Evolutionary conservation across 768 basidiomycete species (phyloP).

Genomic region (Trametes cinnabarina): DNA sequence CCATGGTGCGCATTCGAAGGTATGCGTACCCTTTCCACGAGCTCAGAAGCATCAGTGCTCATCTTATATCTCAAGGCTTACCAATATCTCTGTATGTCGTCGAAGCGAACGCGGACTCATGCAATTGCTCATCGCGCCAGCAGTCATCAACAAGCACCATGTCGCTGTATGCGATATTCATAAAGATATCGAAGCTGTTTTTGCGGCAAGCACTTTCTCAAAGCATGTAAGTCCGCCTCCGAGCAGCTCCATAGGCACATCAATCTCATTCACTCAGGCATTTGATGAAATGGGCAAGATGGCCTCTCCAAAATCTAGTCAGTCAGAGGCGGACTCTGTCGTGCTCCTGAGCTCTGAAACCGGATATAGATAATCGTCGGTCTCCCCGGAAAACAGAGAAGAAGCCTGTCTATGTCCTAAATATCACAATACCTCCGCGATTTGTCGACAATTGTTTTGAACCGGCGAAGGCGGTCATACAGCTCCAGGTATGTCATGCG

Average conservation of each 20-base stretch:
- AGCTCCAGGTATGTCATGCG: conserved; percentile 55
- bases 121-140: background rate
- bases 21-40: conserved; percentile 21
- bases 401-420: conserved; percentile 80
- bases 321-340: conserved; percentile 16
- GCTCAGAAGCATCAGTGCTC: too few species aligned
- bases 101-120: too few species aligned
- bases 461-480: conserved; percentile 68
- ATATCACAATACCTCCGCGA: conserved; percentile 62
- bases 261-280: conserved; percentile 46
- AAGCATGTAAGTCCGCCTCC: conserved; percentile 53
- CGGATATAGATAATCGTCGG: conserved; percentile 50
- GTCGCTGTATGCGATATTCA: conserved; percentile 66
- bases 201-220: conserved; percentile 68
- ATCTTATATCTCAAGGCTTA: conserved; percentile 49
- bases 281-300: conserved; percentile 63
- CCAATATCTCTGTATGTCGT: conserved; percentile 74
- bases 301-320: conserved; percentile 43
- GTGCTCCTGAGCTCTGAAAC: conserved; percentile 10
- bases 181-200: conserved; percentile 61
- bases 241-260: background rate
- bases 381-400: conserved; percentile 80
- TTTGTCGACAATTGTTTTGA: conserved; percentile 78
- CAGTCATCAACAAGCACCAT: conserved; percentile 81
- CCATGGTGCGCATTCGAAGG: conserved; percentile 72